Base-by-base conservation (phyloP, 1,139 yeast genomes). In the Debaryomyces subglobosus region DNA sequence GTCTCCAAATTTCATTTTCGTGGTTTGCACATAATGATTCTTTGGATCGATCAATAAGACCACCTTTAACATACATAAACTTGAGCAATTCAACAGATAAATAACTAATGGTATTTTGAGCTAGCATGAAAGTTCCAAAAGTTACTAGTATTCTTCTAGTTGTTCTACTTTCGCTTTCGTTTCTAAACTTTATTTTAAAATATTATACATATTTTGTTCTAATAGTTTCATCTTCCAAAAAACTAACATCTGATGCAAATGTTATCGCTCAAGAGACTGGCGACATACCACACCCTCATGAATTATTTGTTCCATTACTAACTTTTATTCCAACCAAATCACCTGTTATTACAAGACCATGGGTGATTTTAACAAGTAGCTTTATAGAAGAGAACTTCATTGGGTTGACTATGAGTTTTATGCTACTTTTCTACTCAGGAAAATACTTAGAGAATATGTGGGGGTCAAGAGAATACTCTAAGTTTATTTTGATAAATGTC, bases 281-380 rank as follows among this genome's bases (percentile, higher is more conserved):
- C 4, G 72, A 66, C 47, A 58, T 69, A 2, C 76, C 74, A 3
- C 77, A 71, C 53, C 77, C 78, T 12, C 76, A 71, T 51, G 76
- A 71, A 51, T 58, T 72, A 44, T 72, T 64, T 53, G 77, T 72
- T 6, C 78, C 78, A 3, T 57, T 72, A 32, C 55, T 72, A 20
- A 69, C 77, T 4, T 72, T 71, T 53, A 71, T 72, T 35, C 77
- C 78, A 7, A 62, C 72, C 1, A 62, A 59, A 39, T 69, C 77
- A 1, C 71, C 77, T 1, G 75, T 71, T 6, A 3, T 71, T 2
- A 52, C 64, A 3, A 56, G 75, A 9, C 76, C 77, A 3, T 72
- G 77, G 78, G 77, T 72, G 3, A 50, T 72, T 4, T 23, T 71
- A 9, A 72, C 77, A 16, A 57, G 69, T 43, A 57, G 69, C 33